Evolutionary conservation across 1,139 yeast genomes (phyloP), one percentile per base, ranked within the genome.

Genomic region (Saccharomyces hybrid): DNA sequence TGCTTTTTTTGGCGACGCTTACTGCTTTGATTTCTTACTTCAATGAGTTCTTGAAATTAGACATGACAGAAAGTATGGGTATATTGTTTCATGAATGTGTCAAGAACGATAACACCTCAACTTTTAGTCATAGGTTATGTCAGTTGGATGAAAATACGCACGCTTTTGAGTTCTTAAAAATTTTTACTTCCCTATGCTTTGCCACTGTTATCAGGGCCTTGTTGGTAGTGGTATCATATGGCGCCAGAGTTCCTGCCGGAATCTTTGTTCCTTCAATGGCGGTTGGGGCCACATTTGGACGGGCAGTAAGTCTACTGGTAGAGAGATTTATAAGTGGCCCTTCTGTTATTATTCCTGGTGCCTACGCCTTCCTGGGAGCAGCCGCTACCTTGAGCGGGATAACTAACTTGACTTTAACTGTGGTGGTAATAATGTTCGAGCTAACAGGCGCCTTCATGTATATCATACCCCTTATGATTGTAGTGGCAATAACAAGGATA

Each of bases 191-290:
- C 0, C 75, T 95, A 44, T 54, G 81, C 0, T 74, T 81, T 57
- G 98, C 98, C 0, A 87, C 96, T 0, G 60, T 83, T 0, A 74
- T 89, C 9, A 76, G 99, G 55, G 82, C 85, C 73, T 61, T 78
- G 0, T 74, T 95, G 46, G 88, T 95, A 23, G 81, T 89, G 32
- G 76, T 93, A 13, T 86, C 98, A 0, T 95, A 95, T 67, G 97
- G 97, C 2, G 82, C 90, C 60, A 88, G 85, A 66, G 93, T 91
- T 0, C 98, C 98, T 1, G 96, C 96, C 1, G 98, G 97, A 23
- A 90, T 91, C 9, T 91, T 91, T 72, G 96, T 91, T 14, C 98
- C 98, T 0, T 88, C 96, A 0, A 86, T 91, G 95, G 96, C 97
- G 0, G 88, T 93, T 1, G 98, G 98, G 6, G 96, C 97, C 0